Evolutionary conservation across 768 basidiomycete species (phyloP).

Genomic region (Boletus subparvulus): DNA sequence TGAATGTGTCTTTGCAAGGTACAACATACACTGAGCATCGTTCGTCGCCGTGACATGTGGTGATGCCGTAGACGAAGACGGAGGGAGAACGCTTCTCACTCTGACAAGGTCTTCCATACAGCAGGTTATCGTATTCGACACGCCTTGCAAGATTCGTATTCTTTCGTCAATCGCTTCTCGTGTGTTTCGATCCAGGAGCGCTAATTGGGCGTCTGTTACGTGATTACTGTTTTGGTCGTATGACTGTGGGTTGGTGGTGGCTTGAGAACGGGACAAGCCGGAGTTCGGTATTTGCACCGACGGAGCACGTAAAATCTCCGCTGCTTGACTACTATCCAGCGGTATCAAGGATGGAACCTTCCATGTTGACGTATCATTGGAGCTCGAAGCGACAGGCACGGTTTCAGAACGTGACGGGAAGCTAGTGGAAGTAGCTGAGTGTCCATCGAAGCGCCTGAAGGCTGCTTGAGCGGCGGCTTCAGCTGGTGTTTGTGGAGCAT

Average conservation of each 20-base stretch:
- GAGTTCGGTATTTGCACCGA: neutral
- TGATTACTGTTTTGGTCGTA: slow-evolving; percentile 34
- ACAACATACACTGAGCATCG: slow-evolving; percentile 13
- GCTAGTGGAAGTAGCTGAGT: slow-evolving; percentile 10
- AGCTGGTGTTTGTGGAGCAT: slow-evolving; percentile 33
- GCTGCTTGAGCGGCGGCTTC: slow-evolving; percentile 71
- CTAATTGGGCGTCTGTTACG: slow-evolving; percentile 54
- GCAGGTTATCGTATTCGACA: slow-evolving; percentile 68
- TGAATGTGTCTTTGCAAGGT: neutral
- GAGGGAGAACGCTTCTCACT: slow-evolving; percentile 69
- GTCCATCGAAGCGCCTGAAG: slow-evolving; percentile 45
- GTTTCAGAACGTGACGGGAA: slow-evolving; percentile 7
- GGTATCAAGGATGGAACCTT: slow-evolving; percentile 28
- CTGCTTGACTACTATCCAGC: slow-evolving; percentile 11
- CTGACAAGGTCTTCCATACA: slow-evolving; percentile 79
- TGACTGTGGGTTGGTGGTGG: slow-evolving; percentile 18
- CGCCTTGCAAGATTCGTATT: slow-evolving; percentile 72
- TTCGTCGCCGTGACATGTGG: slow-evolving; percentile 7
- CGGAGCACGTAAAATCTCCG: neutral
- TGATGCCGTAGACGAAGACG: slow-evolving; percentile 21
- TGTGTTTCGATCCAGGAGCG: slow-evolving; percentile 62
- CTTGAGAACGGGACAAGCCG: neutral
- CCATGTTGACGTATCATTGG: slow-evolving; percentile 18
- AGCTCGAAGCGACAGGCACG: slow-evolving; percentile 1
- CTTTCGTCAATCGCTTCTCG: slow-evolving; percentile 85